Percentiles rank a stretch among this genome's conserved stretches.
Conservation (phyloP, 306 rosid species). For the Chamaecrista fasciculata region DNA sequence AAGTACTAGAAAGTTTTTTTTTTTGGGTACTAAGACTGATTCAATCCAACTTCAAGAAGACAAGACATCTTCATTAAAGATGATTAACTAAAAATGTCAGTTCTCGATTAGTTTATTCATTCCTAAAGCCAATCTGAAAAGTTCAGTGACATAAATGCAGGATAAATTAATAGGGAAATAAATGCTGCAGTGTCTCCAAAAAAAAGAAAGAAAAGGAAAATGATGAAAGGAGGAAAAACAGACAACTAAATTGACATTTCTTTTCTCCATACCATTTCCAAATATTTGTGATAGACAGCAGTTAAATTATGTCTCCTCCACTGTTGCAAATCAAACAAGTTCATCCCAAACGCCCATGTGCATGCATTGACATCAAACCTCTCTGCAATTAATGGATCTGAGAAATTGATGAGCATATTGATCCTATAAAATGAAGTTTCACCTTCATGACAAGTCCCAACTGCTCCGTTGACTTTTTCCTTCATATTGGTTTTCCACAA, state of each 20-base stretch:
- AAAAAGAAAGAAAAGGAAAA: not conserved
- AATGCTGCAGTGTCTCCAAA: not conserved
- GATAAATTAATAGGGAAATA: not conserved
- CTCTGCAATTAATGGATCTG: constrained; percentile 68
- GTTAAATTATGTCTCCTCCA: constrained; percentile 83
- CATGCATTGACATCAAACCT: constrained; percentile 73
- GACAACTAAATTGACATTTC: constrained; percentile 8
- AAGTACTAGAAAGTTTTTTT: not conserved
- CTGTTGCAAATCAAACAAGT: constrained; percentile 72
- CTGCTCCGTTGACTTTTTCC: constrained; percentile 75
- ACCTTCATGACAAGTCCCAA: constrained; percentile 66
- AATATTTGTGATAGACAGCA: constrained; percentile 56
- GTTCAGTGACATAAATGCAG: not conserved
- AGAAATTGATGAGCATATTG: constrained; percentile 74
- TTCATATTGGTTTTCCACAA: constrained; percentile 73
- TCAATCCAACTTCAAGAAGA: constrained; percentile 16
- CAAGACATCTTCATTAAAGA: not conserved
- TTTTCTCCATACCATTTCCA: constrained; percentile 63
- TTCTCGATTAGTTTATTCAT: constrained; percentile 3
- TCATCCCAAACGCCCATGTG: constrained; percentile 98
- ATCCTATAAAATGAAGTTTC: constrained; percentile 61
- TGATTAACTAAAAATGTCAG: not conserved
- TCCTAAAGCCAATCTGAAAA: constrained; percentile 6
- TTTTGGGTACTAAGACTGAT: not conserved
- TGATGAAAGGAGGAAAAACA: not conserved